Evolutionary conservation across 2,329 filamentous ascomycete genomes (phyloP).

Genomic region (Arthrobotrys megalospora): DNA sequence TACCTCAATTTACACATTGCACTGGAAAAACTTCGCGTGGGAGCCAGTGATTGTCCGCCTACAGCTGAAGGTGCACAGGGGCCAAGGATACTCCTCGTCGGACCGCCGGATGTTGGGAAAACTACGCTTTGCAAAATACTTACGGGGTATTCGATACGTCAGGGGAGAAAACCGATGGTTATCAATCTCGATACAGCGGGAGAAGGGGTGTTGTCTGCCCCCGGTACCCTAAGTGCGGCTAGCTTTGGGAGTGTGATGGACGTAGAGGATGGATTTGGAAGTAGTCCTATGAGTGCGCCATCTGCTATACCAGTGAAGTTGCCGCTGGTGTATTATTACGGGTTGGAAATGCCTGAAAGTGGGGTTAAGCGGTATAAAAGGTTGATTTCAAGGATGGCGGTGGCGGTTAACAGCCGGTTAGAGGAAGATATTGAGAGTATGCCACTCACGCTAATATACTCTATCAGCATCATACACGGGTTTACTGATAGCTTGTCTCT

Average conservation of each 20-base stretch:
- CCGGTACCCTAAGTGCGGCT: constrained; percentile 87
- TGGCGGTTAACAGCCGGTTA: constrained; percentile 82
- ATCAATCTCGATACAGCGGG: constrained; percentile 83
- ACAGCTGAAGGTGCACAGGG: constrained; percentile 70
- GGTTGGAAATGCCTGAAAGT: constrained; percentile 80
- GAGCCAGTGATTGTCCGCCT: constrained; percentile 68
- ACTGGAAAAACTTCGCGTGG: constrained; percentile 80
- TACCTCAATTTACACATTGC: constrained; percentile 91
- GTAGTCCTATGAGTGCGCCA: constrained; percentile 89
- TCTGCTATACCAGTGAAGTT: constrained; percentile 90
- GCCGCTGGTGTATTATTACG: constrained; percentile 91
- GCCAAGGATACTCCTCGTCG: constrained; percentile 87
- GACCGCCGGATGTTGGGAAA: constrained; percentile 84
- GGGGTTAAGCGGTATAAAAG: constrained; percentile 80
- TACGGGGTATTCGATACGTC: constrained; percentile 82
- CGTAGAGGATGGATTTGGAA: constrained; percentile 89
- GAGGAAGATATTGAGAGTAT: constrained; percentile 77
- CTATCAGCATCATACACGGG: neutral
- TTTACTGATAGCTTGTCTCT: neutral
- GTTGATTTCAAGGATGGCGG: constrained; percentile 81
- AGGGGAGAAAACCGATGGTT: constrained; percentile 81
- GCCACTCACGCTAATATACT: neutral
- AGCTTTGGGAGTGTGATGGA: constrained; percentile 90
- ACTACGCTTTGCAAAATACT: constrained; percentile 84
- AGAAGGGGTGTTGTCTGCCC: constrained; percentile 82